Percentiles rank a stretch among this genome's conserved stretches.
Conservation (phyloP, 192 early-diverging fungal species). For the Piromyces finnis region DNA sequence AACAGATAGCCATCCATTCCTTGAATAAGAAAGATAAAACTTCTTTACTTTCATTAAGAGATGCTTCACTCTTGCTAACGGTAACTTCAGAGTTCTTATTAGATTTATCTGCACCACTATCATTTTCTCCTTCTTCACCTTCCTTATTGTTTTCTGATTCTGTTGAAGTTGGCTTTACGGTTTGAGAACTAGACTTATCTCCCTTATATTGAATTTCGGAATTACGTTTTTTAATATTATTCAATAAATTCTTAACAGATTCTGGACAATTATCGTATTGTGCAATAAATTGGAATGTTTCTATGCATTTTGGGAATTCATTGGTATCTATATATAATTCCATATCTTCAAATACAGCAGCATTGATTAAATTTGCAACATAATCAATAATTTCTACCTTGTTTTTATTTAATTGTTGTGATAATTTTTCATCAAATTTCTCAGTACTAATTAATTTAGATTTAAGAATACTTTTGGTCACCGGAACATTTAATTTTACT, state of each 20-base stretch:
- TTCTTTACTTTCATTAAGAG: constrained; percentile 26
- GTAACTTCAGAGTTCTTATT: not conserved
- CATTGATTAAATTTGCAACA: constrained; percentile 53
- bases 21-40: constrained; percentile 40
- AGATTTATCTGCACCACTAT: no score
- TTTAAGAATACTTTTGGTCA: constrained; percentile 63
- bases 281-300: not conserved
- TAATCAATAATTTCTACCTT: constrained; percentile 56
- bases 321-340: not conserved
- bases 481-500: constrained; percentile 59
- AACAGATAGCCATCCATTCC: constrained; percentile 63
- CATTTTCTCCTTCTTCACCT: not conserved
- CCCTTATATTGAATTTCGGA: not conserved
- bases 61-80: constrained; percentile 5
- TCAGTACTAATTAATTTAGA: constrained; percentile 51
- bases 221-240: not conserved
- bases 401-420: constrained; percentile 60
- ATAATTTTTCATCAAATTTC: constrained; percentile 81
- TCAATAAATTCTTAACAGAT: not conserved
- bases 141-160: not conserved
- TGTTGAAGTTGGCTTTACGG: not conserved
- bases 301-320: not conserved
- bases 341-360: constrained; percentile 40
- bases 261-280: not conserved
- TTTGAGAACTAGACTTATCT: not conserved